These are phyloP conservation scores for Phlebiopsis flavidoalba DNA, from an alignment of 768 basidiomycete species.

Conservation along the genomic window DNA sequence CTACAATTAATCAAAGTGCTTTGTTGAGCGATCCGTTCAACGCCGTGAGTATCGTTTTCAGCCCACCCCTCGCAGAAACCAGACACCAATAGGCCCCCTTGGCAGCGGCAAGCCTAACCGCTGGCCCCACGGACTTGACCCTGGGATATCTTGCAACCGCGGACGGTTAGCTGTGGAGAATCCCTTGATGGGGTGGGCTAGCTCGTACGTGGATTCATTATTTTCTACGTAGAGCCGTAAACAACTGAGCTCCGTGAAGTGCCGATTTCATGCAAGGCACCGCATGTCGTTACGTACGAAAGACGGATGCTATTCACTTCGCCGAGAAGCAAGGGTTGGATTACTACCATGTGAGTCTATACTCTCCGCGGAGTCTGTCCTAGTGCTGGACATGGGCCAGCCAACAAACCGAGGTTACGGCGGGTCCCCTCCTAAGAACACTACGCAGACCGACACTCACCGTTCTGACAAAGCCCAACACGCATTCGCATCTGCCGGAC, in stretches of 20 bases:
- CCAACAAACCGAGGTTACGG: conserved; percentile 42
- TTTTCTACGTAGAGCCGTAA: too few relatives aligned
- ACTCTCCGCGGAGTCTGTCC: conserved; percentile 6
- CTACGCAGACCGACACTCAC: conserved; percentile 90
- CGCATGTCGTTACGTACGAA: conserved; percentile 77
- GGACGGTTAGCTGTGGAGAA: conserved; percentile 97
- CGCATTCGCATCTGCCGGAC: conserved; percentile 82
- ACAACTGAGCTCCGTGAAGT: conserved; percentile 31
- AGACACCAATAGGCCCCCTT: conserved; percentile 91
- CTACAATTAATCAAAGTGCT: not conserved
- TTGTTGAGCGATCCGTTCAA: conserved; percentile 81
- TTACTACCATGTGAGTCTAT: conserved; percentile 72
- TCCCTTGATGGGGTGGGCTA: conserved; percentile 94
- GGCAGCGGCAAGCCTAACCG: conserved; percentile 79
- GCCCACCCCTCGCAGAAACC: conserved; percentile 87
- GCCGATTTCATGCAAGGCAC: conserved; percentile 97
- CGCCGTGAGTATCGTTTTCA: conserved; percentile 92
- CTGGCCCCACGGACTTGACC: conserved; percentile 95
- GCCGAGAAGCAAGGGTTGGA: conserved; percentile 98
- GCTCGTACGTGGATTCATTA: conserved; percentile 60
- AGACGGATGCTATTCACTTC: conserved; percentile 90
- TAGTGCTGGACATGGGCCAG: conserved; percentile 32
- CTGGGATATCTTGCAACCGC: conserved; percentile 88
- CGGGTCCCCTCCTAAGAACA: conserved; percentile 82
- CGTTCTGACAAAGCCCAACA: conserved; percentile 78